These are phyloP conservation scores for Senna tora DNA, from an alignment of 306 rosid species.

Conservation along the genomic window DNA sequence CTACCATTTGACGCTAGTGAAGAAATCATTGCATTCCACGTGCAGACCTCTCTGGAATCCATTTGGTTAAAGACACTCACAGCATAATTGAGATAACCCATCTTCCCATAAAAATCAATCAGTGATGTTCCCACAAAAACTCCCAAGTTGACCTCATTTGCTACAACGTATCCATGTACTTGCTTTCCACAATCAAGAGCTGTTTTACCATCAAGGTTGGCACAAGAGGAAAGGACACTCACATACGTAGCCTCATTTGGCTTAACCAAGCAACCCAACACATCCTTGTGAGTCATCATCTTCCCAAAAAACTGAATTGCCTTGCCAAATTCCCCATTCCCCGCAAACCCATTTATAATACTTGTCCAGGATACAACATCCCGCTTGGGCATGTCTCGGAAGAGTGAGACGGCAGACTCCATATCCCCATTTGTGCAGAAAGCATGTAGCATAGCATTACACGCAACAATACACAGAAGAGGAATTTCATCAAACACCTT, in stretches of 20 bases:
- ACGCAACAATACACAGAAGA: slow-evolving; percentile 51
- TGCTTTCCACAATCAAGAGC: slow-evolving; percentile 68
- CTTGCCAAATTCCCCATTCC: slow-evolving; percentile 49
- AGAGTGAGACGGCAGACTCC: slow-evolving; percentile 60
- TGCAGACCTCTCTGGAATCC: slow-evolving; percentile 57
- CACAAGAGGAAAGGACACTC: slow-evolving; percentile 65
- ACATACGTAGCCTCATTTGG: slow-evolving; percentile 83
- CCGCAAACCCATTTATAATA: slow-evolving; percentile 62
- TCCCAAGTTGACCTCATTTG: slow-evolving; percentile 48
- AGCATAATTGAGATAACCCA: slow-evolving; percentile 55
- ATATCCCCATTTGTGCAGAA: slow-evolving; percentile 59
- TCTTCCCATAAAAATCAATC: slow-evolving; percentile 75
- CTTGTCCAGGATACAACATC: slow-evolving; percentile 85
- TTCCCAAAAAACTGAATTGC: slow-evolving; percentile 56
- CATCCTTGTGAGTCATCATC: slow-evolving; percentile 60
- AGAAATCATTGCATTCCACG: slow-evolving; percentile 89
- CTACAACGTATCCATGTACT: slow-evolving; percentile 55
- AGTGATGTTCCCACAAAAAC: slow-evolving; percentile 65
- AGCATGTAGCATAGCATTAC: slow-evolving; percentile 73
- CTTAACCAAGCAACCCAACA: slow-evolving; percentile 48
- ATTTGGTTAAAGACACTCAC: slow-evolving; percentile 48
- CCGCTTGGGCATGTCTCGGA: slow-evolving; percentile 46
- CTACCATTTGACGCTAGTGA: slow-evolving; percentile 67
- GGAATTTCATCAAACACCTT: slow-evolving; percentile 81
- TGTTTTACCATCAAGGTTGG: slow-evolving; percentile 51